phyloP scores from a whole-genome alignment of 1,139 yeast genomes.

The Taphrina pruni region DNA sequence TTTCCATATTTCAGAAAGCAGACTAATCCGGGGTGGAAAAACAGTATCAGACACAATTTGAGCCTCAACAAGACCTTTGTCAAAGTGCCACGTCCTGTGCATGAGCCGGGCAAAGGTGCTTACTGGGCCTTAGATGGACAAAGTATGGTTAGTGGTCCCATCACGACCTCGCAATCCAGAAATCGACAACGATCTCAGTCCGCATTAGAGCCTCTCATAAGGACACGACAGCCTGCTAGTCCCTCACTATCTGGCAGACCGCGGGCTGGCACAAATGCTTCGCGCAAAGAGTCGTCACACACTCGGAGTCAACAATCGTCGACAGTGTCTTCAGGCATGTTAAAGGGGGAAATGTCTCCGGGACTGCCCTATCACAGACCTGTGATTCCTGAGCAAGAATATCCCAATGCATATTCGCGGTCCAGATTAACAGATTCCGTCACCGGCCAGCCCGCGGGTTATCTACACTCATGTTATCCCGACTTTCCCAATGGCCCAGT shows the following conservation, averaged over 20 bases:
- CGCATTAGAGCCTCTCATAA: constrained; percentile 25
- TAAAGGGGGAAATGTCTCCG: background rate
- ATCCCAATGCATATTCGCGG: background rate
- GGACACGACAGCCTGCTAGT: background rate
- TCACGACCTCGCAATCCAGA: constrained; percentile 35
- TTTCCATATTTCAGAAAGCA: constrained; percentile 92
- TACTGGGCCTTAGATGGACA: constrained; percentile 76
- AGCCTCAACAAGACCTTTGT: constrained; percentile 84
- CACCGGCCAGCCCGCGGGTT: background rate
- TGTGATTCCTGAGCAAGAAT: background rate
- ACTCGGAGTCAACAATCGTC: background rate
- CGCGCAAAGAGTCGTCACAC: background rate
- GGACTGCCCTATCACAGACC: background rate
- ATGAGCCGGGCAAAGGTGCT: constrained; percentile 71
- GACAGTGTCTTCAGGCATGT: background rate
- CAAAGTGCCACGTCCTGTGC: constrained; percentile 69
- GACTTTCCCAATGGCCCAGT: constrained; percentile 6
- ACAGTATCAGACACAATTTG: constrained; percentile 85
- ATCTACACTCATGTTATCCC: constrained; percentile 7
- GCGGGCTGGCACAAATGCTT: background rate
- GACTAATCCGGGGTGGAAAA: constrained; percentile 86
- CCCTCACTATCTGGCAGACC: background rate
- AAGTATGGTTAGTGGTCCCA: constrained; percentile 23
- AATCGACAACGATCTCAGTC: constrained; percentile 38
- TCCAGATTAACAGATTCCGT: background rate